Evolutionary conservation across 1,284 basidiomycete species (phyloP), one percentile per base, ranked within the genome.

Genomic region (Phylloporus gajari): DNA sequence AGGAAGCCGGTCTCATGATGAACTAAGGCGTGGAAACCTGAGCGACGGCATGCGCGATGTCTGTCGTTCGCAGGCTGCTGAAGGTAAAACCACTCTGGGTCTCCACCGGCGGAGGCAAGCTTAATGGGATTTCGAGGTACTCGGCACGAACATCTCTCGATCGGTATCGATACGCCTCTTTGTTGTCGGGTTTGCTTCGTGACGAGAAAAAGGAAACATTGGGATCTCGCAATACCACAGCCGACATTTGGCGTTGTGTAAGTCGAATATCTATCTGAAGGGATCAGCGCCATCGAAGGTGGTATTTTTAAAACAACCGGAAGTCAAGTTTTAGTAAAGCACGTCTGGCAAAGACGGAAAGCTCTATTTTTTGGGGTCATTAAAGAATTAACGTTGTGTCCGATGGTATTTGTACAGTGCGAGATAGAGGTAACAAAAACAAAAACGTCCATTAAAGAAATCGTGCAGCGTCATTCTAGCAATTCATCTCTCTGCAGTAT

Each of bases 11-110:
- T 8, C 27, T 17, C 53, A 7, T n/a, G 53, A 30, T 30, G 13
- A 11, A 56, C 53, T 58, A 8, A 83, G 83, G n/a, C 83, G 75
- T 17, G 75, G 79, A 25, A 79, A 81, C 69, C 68, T 71, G 0
- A 81, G 78, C 19, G 74, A 78, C 61, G 83, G 81, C 25, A 80
- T 87, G 68, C 76, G 80, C 13, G 80, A 83, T 0, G 76, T 87
- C 35, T 82, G 88, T 51, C 82, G 83, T 3, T 77, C 82, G 23
- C 71, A 84, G 23, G 80, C 85, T 8, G 85, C 84, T 1, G 77
- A 84, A 82, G 62, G 78, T 87, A 63, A 80, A 80, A 8, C 78
- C 74, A 0, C 79, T 88, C 38, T 89, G 88, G 88, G 86, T 86
- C 1, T 64, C 85, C 42, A 84, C 86, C 38, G 80, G 80, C 38